Base-by-base conservation (phyloP, 2,329 filamentous ascomycete species). In the Knoxdaviesia capensis region DNA sequence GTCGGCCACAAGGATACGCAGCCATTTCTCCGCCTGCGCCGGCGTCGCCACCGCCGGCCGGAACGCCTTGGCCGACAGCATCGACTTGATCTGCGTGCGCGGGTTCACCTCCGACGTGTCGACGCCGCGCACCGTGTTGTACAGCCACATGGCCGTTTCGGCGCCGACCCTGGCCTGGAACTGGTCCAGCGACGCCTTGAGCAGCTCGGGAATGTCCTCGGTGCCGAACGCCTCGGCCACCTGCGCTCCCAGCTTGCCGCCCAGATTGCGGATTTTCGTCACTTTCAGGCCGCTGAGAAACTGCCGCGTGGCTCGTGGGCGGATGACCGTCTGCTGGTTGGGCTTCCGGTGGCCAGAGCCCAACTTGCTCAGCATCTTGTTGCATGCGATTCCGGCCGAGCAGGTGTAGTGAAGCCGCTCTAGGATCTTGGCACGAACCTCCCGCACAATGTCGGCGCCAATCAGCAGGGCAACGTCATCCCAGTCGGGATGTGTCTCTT, bases 11-110 rank as follows among this genome's bases (percentile, higher is more conserved):
- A 96, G 96, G 43, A 98, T 94, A 7, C 79, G 71, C 35, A 98
- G 65, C 90, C 90, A 98, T 46, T 77, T 77, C 29, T 72, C 64
- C 1, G 79, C 88, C 55, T 93, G 83, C 28, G 90, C 84, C 11
- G 73, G 62, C 2, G 68, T 79, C 49, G 76, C 81, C 54, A 96
- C 88, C 43, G 70, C 75, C 0, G 90, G 90, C 30, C 83, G 71
- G 53, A 98, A 98, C 0, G 86, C 92, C 56, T 98, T 98, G 20
- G 90, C 87, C 1, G 86, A 94, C 9, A 96, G 66, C 87, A 98
- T 96, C 10, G 82, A 90, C 57, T 96, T 94, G 63, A 94, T 94
- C 53, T 90, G 83, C 1, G 86, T 94, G 41, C 88, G 70, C 31
- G 85, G 73, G 53, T 85, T 94, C 49, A 98, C 85, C 57, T 94